Conservation (phyloP, 2,329 filamentous ascomycete species). For the Monilinia aucupariae region DNA sequence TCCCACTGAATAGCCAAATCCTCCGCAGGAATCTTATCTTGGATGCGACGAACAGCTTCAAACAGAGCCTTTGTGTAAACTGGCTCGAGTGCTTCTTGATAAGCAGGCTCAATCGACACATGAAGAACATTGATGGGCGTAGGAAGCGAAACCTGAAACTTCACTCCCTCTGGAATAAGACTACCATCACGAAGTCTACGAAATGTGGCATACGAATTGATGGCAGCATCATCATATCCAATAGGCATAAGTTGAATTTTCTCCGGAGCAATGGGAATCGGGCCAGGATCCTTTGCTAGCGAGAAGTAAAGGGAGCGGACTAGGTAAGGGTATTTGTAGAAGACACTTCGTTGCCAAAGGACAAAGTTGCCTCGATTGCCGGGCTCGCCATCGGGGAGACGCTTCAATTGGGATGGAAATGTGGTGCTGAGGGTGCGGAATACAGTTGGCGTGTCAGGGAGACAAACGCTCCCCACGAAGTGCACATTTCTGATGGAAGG, state of each 20-base stretch:
- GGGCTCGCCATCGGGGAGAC: slow-evolving; percentile 42
- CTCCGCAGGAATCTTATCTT: slow-evolving; percentile 30
- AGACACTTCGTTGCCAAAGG: slow-evolving; percentile 35
- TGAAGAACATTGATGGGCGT: slow-evolving; percentile 29
- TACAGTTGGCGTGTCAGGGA: slow-evolving; percentile 34
- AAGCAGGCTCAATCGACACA: slow-evolving; percentile 21
- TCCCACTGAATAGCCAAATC: slow-evolving; percentile 37
- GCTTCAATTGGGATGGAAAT: slow-evolving; percentile 35
- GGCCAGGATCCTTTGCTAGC: slow-evolving; percentile 3
- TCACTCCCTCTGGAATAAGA: slow-evolving; percentile 27
- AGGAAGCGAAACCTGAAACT: slow-evolving; percentile 37
- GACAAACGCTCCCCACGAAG: slow-evolving; percentile 38
- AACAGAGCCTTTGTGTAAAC: slow-evolving; percentile 32
- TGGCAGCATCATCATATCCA: slow-evolving; percentile 32
- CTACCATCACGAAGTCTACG: slow-evolving; percentile 23
- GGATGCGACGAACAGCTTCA: slow-evolving; percentile 28
- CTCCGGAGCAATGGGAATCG: slow-evolving; percentile 17
- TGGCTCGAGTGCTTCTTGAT: slow-evolving; percentile 30
- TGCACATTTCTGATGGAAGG: slow-evolving; percentile 18
- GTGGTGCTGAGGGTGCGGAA: slow-evolving; percentile 33
- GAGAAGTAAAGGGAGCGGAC: slow-evolving; percentile 16
- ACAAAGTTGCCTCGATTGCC: slow-evolving; percentile 36
- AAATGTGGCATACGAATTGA: slow-evolving; percentile 32
- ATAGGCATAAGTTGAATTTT: slow-evolving; percentile 6
- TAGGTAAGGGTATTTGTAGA: slow-evolving; percentile 24